These are phyloP conservation scores for Zea luxurians DNA, from an alignment of 176 grass and related monocot species.

Conservation along the genomic window DNA sequence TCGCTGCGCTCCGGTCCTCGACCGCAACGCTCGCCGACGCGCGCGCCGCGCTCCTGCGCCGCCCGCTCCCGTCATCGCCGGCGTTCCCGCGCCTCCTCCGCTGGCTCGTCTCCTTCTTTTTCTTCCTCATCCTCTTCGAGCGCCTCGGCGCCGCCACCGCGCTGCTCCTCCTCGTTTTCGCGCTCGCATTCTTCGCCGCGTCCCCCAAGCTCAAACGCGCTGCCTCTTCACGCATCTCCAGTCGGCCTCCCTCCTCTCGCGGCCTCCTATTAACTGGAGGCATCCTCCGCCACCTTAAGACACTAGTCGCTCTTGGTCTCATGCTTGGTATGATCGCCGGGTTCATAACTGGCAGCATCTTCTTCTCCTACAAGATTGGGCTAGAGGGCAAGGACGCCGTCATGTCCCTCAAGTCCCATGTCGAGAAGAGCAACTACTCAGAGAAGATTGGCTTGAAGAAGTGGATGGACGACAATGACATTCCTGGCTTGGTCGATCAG, in stretches of 20 bases:
- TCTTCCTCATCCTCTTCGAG: constrained; percentile 69
- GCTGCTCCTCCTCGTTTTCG: constrained; percentile 35
- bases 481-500: constrained; percentile 69
- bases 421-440: constrained; percentile 86
- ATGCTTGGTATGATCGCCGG: constrained; percentile 78
- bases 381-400: constrained; percentile 91
- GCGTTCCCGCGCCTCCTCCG: constrained; percentile 83
- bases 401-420: constrained; percentile 78
- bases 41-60: constrained; percentile 63
- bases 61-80: constrained; percentile 47
- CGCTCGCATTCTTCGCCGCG: constrained; percentile 50
- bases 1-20: constrained; percentile 55
- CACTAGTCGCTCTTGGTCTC: constrained; percentile 69
- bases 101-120: constrained; percentile 75
- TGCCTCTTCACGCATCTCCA: constrained; percentile 28
- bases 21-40: constrained; percentile 72
- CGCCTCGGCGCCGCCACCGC: constrained; percentile 53
- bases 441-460: constrained; percentile 92
- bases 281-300: constrained; percentile 65
- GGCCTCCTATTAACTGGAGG: constrained; percentile 43
- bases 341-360: constrained; percentile 61
- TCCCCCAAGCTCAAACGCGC: constrained; percentile 53
- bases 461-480: constrained; percentile 88
- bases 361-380: constrained; percentile 99
- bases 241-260: constrained; percentile 26